Base-by-base conservation (phyloP, 1,284 basidiomycete genomes). In the Filobasidium uniguttulatum region DNA sequence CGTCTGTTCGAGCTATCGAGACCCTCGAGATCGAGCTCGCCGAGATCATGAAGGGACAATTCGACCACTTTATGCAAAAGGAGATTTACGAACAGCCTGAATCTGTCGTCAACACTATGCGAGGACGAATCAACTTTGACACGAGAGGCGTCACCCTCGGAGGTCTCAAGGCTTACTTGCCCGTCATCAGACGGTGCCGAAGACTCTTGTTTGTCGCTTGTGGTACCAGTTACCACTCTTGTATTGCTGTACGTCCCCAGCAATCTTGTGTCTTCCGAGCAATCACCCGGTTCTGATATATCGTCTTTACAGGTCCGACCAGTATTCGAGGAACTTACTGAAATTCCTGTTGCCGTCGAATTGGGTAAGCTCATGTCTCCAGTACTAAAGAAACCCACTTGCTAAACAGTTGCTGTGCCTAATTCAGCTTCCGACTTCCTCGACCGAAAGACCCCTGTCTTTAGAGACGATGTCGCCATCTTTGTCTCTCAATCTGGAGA, bases 61-160 rank as follows among this genome's bases (percentile, higher is more conserved):
- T 96, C 68, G 88, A 93, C 68, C 91, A 94, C 71, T 99, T 99
- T 72, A 98, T 99, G 94, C 93, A 98, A 71, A 98, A 99, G 76
- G 94, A 99, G 72, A 98, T 99, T 65, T 98, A 94, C 77, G 94
- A 99, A 70, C 94, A 99, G 72, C 94, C 93, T 55, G 94, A 99
- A 67, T 96, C 90, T 43, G 94, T 98, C 59, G 89, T 98, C 72
- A 99, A 99, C 79, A 99, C 94, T 47, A 99, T 99, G 94, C 87
- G 94, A 79, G 94, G 94, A 57, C 88, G 94, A 62, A 87, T 99
- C 75, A 98, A 96, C 79, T 99, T 99, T 67, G 94, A 98, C 69
- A 81, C 77, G 50, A 80, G 86, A 70, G 77, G 77, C 57, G 85
- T 98, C 67, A 96, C 85, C 20, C 82, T 98, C 44, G 94, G 94